These are phyloP conservation scores for Metschnikowia cerradonensis DNA, from an alignment of 805 yeast species.

Conservation along the genomic window DNA sequence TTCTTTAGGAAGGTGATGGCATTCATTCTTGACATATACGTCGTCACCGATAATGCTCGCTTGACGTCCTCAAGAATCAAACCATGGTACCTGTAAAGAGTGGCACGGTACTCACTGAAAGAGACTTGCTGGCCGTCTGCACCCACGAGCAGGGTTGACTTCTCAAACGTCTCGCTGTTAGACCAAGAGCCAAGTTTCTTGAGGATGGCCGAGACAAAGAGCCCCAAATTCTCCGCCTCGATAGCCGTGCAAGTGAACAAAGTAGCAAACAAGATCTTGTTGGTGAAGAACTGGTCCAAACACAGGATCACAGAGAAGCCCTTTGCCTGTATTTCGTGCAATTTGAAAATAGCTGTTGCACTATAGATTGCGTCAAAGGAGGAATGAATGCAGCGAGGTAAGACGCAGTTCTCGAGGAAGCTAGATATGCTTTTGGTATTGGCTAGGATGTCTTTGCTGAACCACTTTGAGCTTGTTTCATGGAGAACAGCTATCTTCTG, in stretches of 20 bases:
- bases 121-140: constrained; percentile 5
- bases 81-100: constrained; percentile 55
- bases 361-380: constrained; percentile 76
- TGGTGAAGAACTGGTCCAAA: constrained; percentile 45
- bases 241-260: constrained; percentile 65
- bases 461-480: constrained; percentile 37
- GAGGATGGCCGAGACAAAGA: constrained; percentile 60
- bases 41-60: constrained; percentile 43
- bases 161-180: constrained; percentile 25
- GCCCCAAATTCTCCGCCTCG: constrained; percentile 80
- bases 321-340: constrained; percentile 37
- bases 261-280: constrained; percentile 50
- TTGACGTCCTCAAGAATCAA: constrained; percentile 42
- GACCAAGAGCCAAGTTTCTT: constrained; percentile 45
- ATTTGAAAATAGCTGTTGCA: constrained; percentile 53
- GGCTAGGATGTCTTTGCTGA: constrained; percentile 19
- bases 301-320: constrained; percentile 38
- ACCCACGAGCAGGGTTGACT: background rate
- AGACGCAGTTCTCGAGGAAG: constrained; percentile 59
- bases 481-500: constrained; percentile 25
- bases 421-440: constrained; percentile 10
- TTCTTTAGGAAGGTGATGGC: constrained; percentile 73
- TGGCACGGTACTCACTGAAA: constrained; percentile 34
- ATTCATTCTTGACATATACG: constrained; percentile 78
- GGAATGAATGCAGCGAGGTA: constrained; percentile 77